These are phyloP conservation scores for Monosporascus sp. DNA, from an alignment of 2,329 filamentous ascomycete genomes.

Conservation along the genomic window DNA sequence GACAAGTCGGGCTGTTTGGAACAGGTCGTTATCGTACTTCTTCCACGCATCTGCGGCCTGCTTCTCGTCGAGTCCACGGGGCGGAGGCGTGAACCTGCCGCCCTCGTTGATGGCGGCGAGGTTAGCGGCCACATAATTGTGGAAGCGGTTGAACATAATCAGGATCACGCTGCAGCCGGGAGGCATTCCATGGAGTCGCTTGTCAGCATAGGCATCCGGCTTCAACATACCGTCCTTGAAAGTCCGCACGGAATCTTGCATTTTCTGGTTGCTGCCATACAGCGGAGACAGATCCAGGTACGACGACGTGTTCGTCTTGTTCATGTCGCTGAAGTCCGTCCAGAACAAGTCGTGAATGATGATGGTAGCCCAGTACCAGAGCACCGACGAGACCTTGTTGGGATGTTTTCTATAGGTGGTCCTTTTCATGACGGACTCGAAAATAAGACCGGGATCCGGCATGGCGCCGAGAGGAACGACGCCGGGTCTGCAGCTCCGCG, in stretches of 20 bases:
- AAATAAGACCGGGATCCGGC: constrained; percentile 61
- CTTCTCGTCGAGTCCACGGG: constrained; percentile 42
- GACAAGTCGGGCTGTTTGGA: constrained; percentile 72
- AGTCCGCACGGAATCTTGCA: constrained; percentile 62
- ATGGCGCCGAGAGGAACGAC: constrained; percentile 57
- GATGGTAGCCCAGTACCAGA: constrained; percentile 70
- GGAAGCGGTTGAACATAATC: constrained; percentile 79
- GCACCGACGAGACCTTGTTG: constrained; percentile 66
- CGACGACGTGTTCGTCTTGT: constrained; percentile 54
- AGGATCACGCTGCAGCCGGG: constrained; percentile 67
- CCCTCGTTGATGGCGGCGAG: constrained; percentile 83
- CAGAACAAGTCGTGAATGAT: constrained; percentile 73
- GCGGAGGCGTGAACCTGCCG: constrained; percentile 67
- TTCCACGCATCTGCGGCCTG: constrained; percentile 50
- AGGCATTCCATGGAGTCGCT: constrained; percentile 64
- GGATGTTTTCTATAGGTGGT: constrained; percentile 53
- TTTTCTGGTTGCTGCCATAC: constrained; percentile 62
- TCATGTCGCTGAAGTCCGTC: constrained; percentile 58
- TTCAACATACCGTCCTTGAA: constrained; percentile 69
- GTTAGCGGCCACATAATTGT: constrained; percentile 79
- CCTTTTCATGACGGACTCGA: constrained; percentile 57
- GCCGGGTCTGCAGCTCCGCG: constrained; percentile 57
- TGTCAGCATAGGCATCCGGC: constrained; percentile 67
- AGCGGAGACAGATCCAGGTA: constrained; percentile 68
- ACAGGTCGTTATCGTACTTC: constrained; percentile 72